Conservation (phyloP, 345 rosid species). For the Salix exigua region DNA sequence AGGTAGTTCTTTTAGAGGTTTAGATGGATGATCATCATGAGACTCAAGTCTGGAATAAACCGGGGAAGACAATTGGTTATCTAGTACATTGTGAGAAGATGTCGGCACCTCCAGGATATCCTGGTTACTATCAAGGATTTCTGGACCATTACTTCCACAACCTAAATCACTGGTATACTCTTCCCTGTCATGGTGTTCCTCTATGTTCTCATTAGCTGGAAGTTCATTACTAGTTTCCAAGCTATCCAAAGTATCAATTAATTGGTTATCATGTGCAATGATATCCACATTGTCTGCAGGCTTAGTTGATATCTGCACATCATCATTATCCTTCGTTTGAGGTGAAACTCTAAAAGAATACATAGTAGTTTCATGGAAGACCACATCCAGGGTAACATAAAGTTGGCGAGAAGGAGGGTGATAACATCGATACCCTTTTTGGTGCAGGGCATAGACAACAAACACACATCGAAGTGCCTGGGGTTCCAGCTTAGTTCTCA, state of each 20-base stretch:
- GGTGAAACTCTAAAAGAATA: not conserved
- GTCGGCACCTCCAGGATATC: not conserved
- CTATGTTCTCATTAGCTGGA: not conserved
- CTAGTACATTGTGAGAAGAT: too few species aligned
- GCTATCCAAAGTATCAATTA: not conserved
- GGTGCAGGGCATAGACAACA: not conserved
- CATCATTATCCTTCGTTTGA: too few species aligned
- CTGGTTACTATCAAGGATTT: too few species aligned
- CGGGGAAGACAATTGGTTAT: not conserved
- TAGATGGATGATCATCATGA: fast-evolving
- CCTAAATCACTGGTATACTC: not conserved
- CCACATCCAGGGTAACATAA: not conserved
- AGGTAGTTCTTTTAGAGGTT: not conserved
- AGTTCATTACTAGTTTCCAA: too few species aligned
- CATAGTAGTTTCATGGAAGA: not conserved
- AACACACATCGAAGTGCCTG: not conserved
- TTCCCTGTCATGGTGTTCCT: not conserved
- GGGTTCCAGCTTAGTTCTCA: not conserved
- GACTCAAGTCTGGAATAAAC: not conserved
- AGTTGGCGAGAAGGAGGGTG: not conserved
- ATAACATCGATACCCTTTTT: not conserved
- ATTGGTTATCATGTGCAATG: not conserved
- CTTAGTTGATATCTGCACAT: not conserved
- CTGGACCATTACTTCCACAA: not conserved
- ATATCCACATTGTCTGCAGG: not conserved